Evolutionary conservation across 83 land plant species (phyloP), one percentile per base, ranked within the genome.

Genomic region (Picea abies): DNA sequence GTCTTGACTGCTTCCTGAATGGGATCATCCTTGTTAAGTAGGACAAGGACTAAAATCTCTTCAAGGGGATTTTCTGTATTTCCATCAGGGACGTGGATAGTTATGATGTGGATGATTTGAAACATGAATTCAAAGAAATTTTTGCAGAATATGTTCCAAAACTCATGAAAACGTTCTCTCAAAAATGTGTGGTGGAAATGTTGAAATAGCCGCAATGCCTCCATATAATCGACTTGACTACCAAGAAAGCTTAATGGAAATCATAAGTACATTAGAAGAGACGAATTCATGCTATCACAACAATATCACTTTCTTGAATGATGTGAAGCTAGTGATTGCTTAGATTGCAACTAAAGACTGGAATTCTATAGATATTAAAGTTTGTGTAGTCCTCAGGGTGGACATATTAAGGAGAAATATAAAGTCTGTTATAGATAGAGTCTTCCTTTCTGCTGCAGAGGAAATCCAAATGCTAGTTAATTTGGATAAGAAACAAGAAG

Each of bases 271-370:
- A 5, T 23, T 88, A 10, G 47, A 76, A 25, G 78, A 47, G 52
- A 25, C 67, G 11, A 29, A 52, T 9, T 16, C 77, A 14, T 20
- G 0, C 69, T 70, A 88, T 69, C 61, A 80, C 4, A 76, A 73
- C 56, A 87, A 88, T 0, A 37, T 3, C n/a, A 12, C 65, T 35
- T 84, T 87, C 69, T 47, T 76, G 63, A 70, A 62, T 22, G 90
- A 88, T 49, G 69, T 88, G 60, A 88, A 88, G 81, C 78, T 88
- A 5, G 80, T 88, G 26, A 69, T 88, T 4, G 63, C 88, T 15
- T 85, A 88, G 72, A 80, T 88, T 61, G 64, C 83, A 22, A n/a
- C 88, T 0, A 83, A 82, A 67, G 88, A 88, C 25, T 88, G 88
- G 90, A 72, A 85, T 19, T 79, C 83, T 6, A 61, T 85, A 11